Base-by-base conservation (phyloP, 176 grass and related monocot genomes). In the Alopecurus myosuroides region DNA sequence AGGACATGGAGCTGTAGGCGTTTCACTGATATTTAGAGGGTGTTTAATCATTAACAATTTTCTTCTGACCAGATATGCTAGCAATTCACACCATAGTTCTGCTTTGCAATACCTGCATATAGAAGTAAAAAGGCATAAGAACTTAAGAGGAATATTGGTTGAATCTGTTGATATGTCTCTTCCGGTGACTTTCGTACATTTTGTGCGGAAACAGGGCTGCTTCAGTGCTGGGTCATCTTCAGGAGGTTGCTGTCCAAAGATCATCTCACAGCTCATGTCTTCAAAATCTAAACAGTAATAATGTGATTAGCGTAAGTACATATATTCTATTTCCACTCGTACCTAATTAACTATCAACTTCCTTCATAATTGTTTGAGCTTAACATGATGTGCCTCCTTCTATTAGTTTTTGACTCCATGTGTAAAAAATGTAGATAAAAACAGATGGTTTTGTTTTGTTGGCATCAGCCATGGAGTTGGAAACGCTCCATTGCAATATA, bases 231-330 rank as follows among this genome's bases (percentile, higher is more conserved):
- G 97, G 84, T 99, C 97, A 70, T 99, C 88, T 76, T 69, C 58
- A 60, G 97, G 97, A 74, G 97, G 92, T 88, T 88, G 82, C 62
- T 92, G 84, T 81, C 97, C 97, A 89, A 99, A 99, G 64, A 92
- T 92, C 84, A 99, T 99, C 90, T 99, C 94, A 74, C 97, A 99
- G 80, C 97, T 99, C 94, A 94, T 97, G 74, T 99, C 97, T 84
- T 99, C 94, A 86, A 97, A 99, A 92, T 99, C 97, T 99, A 85
- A 85, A 86, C 34, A 67, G 19, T 55, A 85, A 73, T 50, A 58
- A 84, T 77, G 66, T 73, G 84, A 28, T 84, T 70, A 6, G 55
- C 33, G n/a, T 86, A 82, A 88, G 82, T 86, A 66, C 46, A 64
- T 74, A 85, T 60, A 35, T 77, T 82, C n/a, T 30, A 53, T 81